These are phyloP conservation scores for Dictyostelium capitatum DNA, from an alignment of 78 protist genomes.

Conservation along the genomic window DNA sequence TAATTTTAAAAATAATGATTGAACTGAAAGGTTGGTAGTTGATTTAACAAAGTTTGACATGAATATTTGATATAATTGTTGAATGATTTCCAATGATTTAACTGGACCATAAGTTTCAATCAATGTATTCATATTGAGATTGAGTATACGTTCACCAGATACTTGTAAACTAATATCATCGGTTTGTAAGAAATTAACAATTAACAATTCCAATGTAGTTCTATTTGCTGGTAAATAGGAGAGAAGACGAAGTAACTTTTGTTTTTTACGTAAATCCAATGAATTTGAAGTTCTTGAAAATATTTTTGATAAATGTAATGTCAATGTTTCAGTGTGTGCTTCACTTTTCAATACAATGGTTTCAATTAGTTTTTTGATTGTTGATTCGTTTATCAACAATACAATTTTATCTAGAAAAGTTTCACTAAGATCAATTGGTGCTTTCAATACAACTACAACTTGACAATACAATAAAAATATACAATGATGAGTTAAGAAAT, in stretches of 20 bases:
- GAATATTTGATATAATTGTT: slow-evolving; percentile 38
- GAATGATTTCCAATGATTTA: slow-evolving; percentile 45
- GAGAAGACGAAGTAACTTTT: slow-evolving; percentile 47
- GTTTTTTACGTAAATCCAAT: slow-evolving; percentile 47
- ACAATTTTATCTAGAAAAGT: slow-evolving; percentile 59
- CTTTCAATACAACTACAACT: slow-evolving; percentile 8
- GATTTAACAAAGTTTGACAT: slow-evolving; percentile 60
- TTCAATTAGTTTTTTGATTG: slow-evolving; percentile 27
- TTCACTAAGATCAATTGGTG: background rate
- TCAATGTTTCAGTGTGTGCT: background rate
- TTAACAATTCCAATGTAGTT: slow-evolving; percentile 35
- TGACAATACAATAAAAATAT: slow-evolving; percentile 61
- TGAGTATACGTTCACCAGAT: slow-evolving; percentile 54
- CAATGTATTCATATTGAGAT: slow-evolving; percentile 14
- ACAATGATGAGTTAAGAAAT: slow-evolving; percentile 61
- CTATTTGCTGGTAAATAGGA: slow-evolving; percentile 58
- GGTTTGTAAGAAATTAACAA: slow-evolving; percentile 57
- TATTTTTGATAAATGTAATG: slow-evolving; percentile 33
- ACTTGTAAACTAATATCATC: slow-evolving; percentile 70
- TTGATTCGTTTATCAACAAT: slow-evolving; percentile 58
- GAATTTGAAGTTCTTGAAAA: slow-evolving; percentile 6
- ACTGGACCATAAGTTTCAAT: slow-evolving; percentile 23
- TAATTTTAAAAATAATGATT: slow-evolving; percentile 58
- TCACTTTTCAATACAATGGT: background rate
- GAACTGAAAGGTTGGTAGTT: slow-evolving; percentile 56